Evolutionary conservation across 192 early-diverging fungal species (phyloP).

Genomic region (Linnemannia schmuckeri): DNA sequence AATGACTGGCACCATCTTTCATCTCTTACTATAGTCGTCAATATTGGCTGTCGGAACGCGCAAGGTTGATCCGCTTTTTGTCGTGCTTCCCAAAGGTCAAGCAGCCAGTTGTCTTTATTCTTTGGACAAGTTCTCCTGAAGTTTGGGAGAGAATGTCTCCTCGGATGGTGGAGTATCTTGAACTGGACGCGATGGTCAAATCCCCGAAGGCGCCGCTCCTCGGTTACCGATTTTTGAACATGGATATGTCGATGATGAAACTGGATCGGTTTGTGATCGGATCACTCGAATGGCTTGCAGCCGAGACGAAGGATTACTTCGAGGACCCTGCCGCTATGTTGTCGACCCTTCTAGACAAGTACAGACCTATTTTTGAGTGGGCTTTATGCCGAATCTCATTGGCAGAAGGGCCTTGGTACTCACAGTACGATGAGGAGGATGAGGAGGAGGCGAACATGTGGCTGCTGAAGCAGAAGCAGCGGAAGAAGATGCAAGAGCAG

Average conservation of each 20-base stretch:
- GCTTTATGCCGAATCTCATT: constrained; percentile 17
- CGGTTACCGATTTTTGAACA: constrained; percentile 33
- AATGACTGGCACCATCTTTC: background rate
- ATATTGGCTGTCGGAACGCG: constrained; percentile 29
- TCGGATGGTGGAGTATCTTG: constrained; percentile 18
- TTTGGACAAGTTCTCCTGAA: constrained; percentile 28
- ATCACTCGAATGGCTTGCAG: constrained; percentile 44
- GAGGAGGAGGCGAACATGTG: constrained; percentile 19
- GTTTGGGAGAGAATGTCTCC: constrained; percentile 51
- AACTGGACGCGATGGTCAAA: constrained; percentile 33
- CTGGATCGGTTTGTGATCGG: constrained; percentile 42
- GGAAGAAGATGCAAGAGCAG: constrained; percentile 15
- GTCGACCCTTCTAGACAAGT: constrained; percentile 14
- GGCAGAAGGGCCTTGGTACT: constrained; percentile 26
- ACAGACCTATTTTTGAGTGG: constrained; percentile 21
- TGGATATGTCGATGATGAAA: constrained; percentile 42
- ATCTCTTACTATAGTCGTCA: constrained; percentile 5
- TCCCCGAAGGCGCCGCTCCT: constrained; percentile 14
- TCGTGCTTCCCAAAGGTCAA: constrained; percentile 47
- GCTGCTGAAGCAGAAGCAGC: background rate
- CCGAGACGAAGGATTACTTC: constrained; percentile 36
- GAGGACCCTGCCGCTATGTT: constrained; percentile 25
- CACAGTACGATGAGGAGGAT: constrained; percentile 34
- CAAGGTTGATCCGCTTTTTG: constrained; percentile 35
- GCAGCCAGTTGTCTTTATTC: constrained; percentile 43